Evolutionary conservation across 129 eudicot genomes (phyloP), one percentile per base, ranked within the genome.

Genomic region (Pulicaria dysenterica): DNA sequence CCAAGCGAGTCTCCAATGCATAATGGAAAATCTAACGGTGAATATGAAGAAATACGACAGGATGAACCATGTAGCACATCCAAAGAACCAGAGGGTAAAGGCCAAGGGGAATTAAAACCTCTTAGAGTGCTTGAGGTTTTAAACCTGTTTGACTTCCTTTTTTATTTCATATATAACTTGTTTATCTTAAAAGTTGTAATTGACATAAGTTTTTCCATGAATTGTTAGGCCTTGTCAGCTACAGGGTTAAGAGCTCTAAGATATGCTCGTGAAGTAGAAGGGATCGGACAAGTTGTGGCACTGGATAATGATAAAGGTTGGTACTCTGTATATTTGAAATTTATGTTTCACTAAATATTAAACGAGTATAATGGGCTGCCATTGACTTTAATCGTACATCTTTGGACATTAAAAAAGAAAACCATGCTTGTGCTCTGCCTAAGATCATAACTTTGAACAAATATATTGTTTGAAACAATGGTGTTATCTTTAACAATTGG

Each of bases 241-340:
- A 63, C 96, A 44, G 99, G 99, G 5, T 88, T 95, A 69, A 88
- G 97, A 85, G 93, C 99, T 81, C 42, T 95, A 63, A 90, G 99
- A 80, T 90, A 95, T 88, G 99, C 99, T 14, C 94, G 96, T 44
- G 99, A 95, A 83, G 85, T 90, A 50, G 96, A 95, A 59, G 97
- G 91, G 68, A 77, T 95, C 45, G 94, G 96, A 64, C 86, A 95
- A 80, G 97, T 95, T 78, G 97, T 90, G 78, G 99, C 99, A 16
- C 49, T 91, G 63, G 99, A 95, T 84, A 88, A 86, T 69, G 99
- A 95, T 80, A 70, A 79, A 88, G 94, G 96, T 88, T 83, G 56
- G 58, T 16, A 14, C 46, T 15, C 42, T 66, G 49, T 45, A 58
- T 38, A 67, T 69, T 3, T 9, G 69, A 39, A 16, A 38, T 50